Conservation (phyloP, 768 basidiomycete species). For the Favolaschia claudopus region DNA sequence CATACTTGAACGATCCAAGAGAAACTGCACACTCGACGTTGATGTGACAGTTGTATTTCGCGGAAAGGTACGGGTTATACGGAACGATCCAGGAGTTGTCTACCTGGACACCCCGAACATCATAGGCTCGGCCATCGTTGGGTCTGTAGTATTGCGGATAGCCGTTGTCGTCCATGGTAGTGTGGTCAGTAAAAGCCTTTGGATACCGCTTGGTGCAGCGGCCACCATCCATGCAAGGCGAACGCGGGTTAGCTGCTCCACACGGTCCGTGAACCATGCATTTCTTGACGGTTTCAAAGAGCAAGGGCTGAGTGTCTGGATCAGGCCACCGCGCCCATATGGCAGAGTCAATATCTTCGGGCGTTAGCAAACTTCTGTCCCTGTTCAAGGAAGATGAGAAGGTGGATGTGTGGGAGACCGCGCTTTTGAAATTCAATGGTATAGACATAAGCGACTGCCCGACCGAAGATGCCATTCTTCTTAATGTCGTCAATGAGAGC, state of each 20-base stretch:
- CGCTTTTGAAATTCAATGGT: slow-evolving; percentile 63
- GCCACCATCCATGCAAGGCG: slow-evolving; percentile 33
- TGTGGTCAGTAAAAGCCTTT: slow-evolving; percentile 1
- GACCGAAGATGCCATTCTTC: slow-evolving; percentile 50
- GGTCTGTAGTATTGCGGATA: slow-evolving; percentile 7
- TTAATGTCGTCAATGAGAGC: slow-evolving; percentile 45
- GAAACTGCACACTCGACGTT: slow-evolving; percentile 27
- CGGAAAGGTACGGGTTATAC: slow-evolving; percentile 25
- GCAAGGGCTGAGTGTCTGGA: slow-evolving; percentile 35
- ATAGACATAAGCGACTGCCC: slow-evolving; percentile 31
- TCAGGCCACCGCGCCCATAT: slow-evolving; percentile 2
- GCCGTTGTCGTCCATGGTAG: slow-evolving; percentile 10
- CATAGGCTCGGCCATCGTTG: not conserved
- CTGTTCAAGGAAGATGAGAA: slow-evolving; percentile 53
- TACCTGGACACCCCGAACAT: not conserved
- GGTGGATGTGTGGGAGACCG: slow-evolving; percentile 60
- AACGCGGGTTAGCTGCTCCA: slow-evolving; percentile 12
- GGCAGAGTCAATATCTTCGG: not conserved
- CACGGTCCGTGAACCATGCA: slow-evolving; percentile 48
- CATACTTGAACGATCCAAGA: slow-evolving; percentile 3
- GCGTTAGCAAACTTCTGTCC: slow-evolving; percentile 29
- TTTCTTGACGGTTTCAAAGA: not conserved
- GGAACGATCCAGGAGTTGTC: slow-evolving; percentile 31
- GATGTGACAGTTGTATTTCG: slow-evolving; percentile 30
- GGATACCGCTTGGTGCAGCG: slow-evolving; percentile 17